Base-by-base conservation (phyloP, 2,329 filamentous ascomycete genomes). In the Aspergillus sp. region DNA sequence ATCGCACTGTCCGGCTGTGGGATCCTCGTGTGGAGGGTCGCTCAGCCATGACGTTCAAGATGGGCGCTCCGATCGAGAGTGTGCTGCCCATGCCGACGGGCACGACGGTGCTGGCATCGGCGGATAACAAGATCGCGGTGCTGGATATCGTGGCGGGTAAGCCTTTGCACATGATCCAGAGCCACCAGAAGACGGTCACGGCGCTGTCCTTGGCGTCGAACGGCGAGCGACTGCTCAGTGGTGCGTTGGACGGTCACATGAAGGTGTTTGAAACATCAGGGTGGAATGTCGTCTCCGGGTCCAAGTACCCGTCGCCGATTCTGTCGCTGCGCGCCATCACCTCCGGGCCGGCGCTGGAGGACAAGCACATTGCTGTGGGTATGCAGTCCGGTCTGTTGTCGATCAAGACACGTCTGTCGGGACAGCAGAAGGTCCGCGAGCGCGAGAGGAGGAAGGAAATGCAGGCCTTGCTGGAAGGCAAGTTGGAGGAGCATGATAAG, bases 101-200 rank as follows among this genome's bases (percentile, higher is more conserved):
- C 52, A 96, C 93, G 4, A 92, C 91, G 4, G 81, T 99, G 24
- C 84, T 97, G 36, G 92, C 92, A 12, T 87, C 94, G 2, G 87
- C 92, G 18, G 93, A 91, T 59, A 96, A 91, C 71, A 86, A 90
- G 63, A 91, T 99, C 69, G 92, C 90, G 6, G 92, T 99, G 11
- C 84, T 99, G 62, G 95, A 99, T 74, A 85, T 99, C 49, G 90
- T 98, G 16, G 94, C 93, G 53, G 95, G 91, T 26, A 92, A 91
- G 71, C 92, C 94, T 4, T 81, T 96, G 59, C 89, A 92, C 67
- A 82, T 96, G 71, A 88, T 99, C 63, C 89, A 88, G 67, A 98
- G 96, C 74, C 95, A 99, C 77, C 95, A 99, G 73, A 99, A 98
- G 85, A 96, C 95, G 0, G 93, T 99, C 61, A 98, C 95, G 0